phyloP scores from a whole-genome alignment of 192 early-diverging fungal genomes.

The Entrophospora sp. region DNA sequence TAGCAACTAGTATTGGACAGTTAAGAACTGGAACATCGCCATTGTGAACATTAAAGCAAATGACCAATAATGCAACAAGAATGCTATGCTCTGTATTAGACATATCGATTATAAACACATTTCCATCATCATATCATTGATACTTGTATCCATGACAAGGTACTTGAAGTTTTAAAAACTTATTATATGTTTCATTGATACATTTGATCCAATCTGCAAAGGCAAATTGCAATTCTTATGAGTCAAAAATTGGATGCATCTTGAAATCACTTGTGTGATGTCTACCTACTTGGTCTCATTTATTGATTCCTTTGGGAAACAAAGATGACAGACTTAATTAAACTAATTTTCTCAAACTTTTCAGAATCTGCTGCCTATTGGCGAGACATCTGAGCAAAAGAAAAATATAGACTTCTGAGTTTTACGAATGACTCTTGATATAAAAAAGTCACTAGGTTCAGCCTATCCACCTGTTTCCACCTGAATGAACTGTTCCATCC shows the following conservation, averaged over 20 bases:
- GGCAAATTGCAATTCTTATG: neutral
- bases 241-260: constrained; percentile 4
- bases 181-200: constrained; percentile 3
- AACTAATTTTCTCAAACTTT: neutral
- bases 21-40: neutral
- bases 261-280: neutral
- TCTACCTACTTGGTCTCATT: neutral
- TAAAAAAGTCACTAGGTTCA: neutral
- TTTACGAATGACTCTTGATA: neutral
- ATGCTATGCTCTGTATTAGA: neutral
- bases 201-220: neutral
- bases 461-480: neutral
- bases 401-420: neutral
- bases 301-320: neutral
- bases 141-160: constrained; percentile 6
- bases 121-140: neutral
- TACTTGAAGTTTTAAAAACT: neutral
- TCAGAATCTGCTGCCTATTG: neutral
- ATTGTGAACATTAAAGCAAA: neutral
- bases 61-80: neutral
- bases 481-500: neutral
- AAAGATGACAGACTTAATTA: neutral
- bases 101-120: constrained; percentile 3
- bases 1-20: neutral
- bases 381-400: neutral